These are phyloP conservation scores for Metschnikowia noctiluminum DNA, from an alignment of 805 yeast genomes.

Conservation along the genomic window DNA sequence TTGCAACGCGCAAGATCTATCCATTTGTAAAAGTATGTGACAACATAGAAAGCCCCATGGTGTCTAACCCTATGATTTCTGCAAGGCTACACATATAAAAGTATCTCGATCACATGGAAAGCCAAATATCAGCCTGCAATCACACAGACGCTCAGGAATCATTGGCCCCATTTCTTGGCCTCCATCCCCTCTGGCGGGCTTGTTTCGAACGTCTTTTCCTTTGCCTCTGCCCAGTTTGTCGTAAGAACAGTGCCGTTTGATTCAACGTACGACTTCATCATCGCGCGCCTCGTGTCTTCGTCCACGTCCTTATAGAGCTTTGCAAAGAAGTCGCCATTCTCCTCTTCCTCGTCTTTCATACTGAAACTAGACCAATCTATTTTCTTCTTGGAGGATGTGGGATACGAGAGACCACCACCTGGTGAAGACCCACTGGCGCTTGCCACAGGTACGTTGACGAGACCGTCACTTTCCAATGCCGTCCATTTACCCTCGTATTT, in stretches of 20 bases:
- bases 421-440: conserved; percentile 1
- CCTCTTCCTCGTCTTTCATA: conserved; percentile 43
- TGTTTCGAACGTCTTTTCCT: conserved; percentile 57
- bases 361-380: conserved; percentile 65
- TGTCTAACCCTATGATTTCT: no score
- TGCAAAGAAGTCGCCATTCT: conserved; percentile 62
- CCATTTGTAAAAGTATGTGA: no score
- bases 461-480: conserved; percentile 37
- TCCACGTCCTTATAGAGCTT: conserved; percentile 74
- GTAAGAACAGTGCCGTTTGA: conserved; percentile 91
- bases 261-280: conserved; percentile 95
- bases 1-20: no score
- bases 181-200: conserved; percentile 75
- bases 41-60: no score
- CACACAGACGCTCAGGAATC: background rate
- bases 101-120: no score
- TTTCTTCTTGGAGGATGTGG: conserved; percentile 59
- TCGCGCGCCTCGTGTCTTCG: conserved; percentile 85
- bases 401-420: conserved; percentile 39
- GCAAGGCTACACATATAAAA: no score
- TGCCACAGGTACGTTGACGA: conserved; percentile 1
- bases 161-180: conserved; percentile 47
- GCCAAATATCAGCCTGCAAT: background rate
- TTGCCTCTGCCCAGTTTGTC: conserved; percentile 91
- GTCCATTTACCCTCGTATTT: conserved; percentile 49